Evolutionary conservation across 2,329 filamentous ascomycete genomes (phyloP), one percentile per base, ranked within the genome.

Genomic region (Pyricularia pennisetigena): DNA sequence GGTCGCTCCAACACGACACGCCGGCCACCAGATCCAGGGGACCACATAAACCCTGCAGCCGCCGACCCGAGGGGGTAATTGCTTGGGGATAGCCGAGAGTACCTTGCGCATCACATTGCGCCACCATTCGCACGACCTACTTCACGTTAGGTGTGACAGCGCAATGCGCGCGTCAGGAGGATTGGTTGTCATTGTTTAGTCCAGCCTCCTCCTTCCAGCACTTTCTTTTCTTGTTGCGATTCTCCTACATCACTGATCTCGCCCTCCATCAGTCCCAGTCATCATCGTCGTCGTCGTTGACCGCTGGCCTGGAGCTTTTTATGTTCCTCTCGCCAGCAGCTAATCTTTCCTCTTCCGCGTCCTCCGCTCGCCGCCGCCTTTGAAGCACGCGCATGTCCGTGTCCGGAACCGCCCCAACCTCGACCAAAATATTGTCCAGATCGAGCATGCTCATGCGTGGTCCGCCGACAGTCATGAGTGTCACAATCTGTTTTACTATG

Each of bases 401-500:
- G 66, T 89, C 84, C 67, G 88, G 86, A 20, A 98, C 82, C 1
- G 93, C 94, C 3, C 93, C 93, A 54, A 96, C 83, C 65, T 93
- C 90, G 2, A 97, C 85, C 54, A 99, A 81, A 59, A 98, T 77
- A 72, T 89, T 86, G 76, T 98, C 93, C 69, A 98, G 80, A 75
- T 96, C 89, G 79, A 86, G 80, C 81, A 93, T 84, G 72, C 82
- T 88, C 68, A 90, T 92, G 71, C 85, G 84, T 3, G 86, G 84
- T 4, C 95, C 95, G 10, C 88, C 88, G 64, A 98, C 79, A 67
- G 92, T 92, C 74, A 87, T 85, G 71, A 99, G 80, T 4, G 94
- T 98, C n/a, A 99, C 91, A 67, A 97, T 80, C 79, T 99, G 95
- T 80, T 88, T 92, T 76, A 89, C 88, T 72, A 99, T 97, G 76